These are phyloP conservation scores for Trichosporon faecale DNA, from an alignment of 1,284 basidiomycete species.

Conservation along the genomic window DNA sequence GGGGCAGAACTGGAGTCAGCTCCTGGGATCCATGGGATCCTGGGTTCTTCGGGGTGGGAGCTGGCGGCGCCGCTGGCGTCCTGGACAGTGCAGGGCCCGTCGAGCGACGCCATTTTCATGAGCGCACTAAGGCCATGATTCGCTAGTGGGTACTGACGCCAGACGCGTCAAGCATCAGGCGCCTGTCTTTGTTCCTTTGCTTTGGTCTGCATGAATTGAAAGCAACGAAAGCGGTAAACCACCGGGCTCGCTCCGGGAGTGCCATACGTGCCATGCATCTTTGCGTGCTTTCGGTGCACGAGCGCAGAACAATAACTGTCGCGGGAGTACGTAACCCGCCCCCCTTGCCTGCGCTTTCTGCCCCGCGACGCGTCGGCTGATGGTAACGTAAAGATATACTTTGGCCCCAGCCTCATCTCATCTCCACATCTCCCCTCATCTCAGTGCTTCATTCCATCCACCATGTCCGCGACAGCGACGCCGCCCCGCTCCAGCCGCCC, in stretches of 20 bases:
- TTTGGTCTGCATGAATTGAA: background rate
- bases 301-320: background rate
- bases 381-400: constrained; percentile 7
- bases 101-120: background rate
- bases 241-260: background rate
- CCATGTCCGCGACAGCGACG: background rate
- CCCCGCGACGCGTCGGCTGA: background rate
- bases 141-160: no score
- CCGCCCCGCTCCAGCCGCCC: background rate
- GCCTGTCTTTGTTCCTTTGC: no score
- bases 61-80: background rate
- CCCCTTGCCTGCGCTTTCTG: background rate
- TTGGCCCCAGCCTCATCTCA: background rate
- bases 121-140: background rate
- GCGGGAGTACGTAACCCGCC: background rate
- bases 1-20: background rate
- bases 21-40: background rate
- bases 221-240: background rate
- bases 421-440: background rate
- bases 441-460: background rate
- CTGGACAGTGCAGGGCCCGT: background rate
- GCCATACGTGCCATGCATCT: background rate
- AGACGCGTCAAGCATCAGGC: background rate
- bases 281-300: background rate
- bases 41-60: no score